A percentile compares a stretch with the other conserved stretches of the same genome.
Conservation (phyloP, 1,284 basidiomycete genomes). For the Irpex sp. region DNA sequence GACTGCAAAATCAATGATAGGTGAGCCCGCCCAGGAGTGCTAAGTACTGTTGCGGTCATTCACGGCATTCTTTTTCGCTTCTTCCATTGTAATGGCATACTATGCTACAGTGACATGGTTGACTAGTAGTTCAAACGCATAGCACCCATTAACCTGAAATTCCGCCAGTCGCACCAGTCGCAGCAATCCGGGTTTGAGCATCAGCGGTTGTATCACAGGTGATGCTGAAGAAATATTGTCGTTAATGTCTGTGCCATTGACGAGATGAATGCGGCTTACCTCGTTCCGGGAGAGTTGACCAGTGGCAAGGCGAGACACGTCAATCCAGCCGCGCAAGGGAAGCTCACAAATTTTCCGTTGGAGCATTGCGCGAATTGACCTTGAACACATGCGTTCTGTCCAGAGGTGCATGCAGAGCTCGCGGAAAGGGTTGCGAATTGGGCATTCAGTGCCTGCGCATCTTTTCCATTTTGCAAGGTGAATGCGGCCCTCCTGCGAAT, state of each 20-base stretch:
- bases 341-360: constrained; percentile 34
- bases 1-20: no score
- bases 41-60: neutral
- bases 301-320: constrained; percentile 49
- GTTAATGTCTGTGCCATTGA: no score
- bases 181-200: constrained; percentile 45
- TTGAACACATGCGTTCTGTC: constrained; percentile 23
- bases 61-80: neutral
- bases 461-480: constrained; percentile 40
- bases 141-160: constrained; percentile 21
- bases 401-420: constrained; percentile 33
- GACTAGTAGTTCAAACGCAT: neutral
- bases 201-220: constrained; percentile 52
- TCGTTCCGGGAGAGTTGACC: constrained; percentile 17
- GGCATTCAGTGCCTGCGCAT: constrained; percentile 46
- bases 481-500: constrained; percentile 1
- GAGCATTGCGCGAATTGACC: constrained; percentile 36
- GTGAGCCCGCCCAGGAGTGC: no score
- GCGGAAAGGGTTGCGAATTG: constrained; percentile 41
- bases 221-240: constrained; percentile 24
- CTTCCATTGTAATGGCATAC: neutral
- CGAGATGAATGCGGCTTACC: neutral
- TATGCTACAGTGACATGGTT: neutral
- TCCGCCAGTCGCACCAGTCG: constrained; percentile 44
- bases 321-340: constrained; percentile 34